A percentile compares a stretch with the other conserved stretches of the same genome.
phyloP scores from a whole-genome alignment of 1,284 basidiomycete genomes.

The Pterulicium gracile region DNA sequence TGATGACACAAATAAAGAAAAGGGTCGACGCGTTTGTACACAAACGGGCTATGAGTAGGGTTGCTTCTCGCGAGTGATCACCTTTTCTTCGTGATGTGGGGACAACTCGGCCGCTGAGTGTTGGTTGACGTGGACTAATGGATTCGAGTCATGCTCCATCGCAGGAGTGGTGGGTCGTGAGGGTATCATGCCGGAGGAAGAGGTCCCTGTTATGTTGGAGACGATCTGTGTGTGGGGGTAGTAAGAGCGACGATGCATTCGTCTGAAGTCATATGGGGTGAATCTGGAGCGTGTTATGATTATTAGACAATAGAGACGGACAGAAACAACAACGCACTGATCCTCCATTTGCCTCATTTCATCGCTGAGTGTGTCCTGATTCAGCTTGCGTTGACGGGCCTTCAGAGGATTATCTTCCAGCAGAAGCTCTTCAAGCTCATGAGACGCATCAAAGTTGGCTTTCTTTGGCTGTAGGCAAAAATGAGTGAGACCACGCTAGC shows the following conservation, averaged over 20 bases:
- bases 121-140: background rate
- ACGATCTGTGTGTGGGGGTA: slow-evolving; percentile 62
- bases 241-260: slow-evolving; percentile 76
- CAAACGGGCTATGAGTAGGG: background rate
- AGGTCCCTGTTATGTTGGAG: background rate
- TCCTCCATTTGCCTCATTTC: slow-evolving; percentile 99
- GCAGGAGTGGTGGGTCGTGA: slow-evolving; percentile 1
- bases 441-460: slow-evolving; percentile 98
- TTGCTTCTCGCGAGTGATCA: background rate
- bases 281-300: slow-evolving; percentile 34
- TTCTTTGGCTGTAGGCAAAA: slow-evolving; percentile 70
- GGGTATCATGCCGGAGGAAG: background rate
- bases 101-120: background rate
- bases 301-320: background rate
- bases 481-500: slow-evolving; percentile 10
- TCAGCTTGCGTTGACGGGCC: slow-evolving; percentile 85
- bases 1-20: background rate
- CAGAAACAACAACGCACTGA: slow-evolving; percentile 49
- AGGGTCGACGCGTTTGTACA: background rate
- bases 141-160: background rate
- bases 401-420: slow-evolving; percentile 97
- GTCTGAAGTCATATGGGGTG: slow-evolving; percentile 72
- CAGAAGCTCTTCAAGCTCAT: slow-evolving; percentile 92
- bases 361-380: slow-evolving; percentile 77
- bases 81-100: background rate